Percentiles rank a stretch among this genome's conserved stretches.
These are phyloP conservation scores for Nannochloropsis gaditana DNA, from an alignment of 108 stramenopile genomes.

Conservation along the genomic window DNA sequence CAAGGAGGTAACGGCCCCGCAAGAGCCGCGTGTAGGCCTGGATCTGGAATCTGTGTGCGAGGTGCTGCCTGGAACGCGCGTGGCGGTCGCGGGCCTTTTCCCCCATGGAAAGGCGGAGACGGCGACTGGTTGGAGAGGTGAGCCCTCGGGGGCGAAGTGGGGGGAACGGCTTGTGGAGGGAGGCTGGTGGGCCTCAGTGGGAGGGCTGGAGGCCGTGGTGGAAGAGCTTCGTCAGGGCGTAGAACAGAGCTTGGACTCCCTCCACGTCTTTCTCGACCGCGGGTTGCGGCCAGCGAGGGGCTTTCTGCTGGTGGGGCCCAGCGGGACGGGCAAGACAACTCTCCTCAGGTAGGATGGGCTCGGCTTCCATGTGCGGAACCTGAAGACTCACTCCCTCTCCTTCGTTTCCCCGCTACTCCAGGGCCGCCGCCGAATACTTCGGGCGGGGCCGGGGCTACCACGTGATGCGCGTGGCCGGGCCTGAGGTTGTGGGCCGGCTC, in stretches of 20 bases:
- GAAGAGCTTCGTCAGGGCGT: constrained; percentile 38
- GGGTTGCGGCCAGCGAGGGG: constrained; percentile 47
- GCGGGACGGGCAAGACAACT: constrained; percentile 53
- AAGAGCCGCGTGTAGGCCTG: background rate
- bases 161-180: background rate
- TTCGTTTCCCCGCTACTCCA: background rate
- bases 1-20: background rate
- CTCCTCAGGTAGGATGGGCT: background rate
- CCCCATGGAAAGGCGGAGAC: background rate
- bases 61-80: background rate
- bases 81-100: background rate
- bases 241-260: constrained; percentile 35
- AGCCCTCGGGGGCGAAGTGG: background rate
- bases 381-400: background rate
- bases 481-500: constrained; percentile 33
- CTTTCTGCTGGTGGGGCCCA: constrained; percentile 55
- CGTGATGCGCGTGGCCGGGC: constrained; percentile 44
- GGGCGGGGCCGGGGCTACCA: constrained; percentile 38
- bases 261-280: constrained; percentile 26
- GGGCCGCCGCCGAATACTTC: constrained; percentile 42
- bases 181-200: constrained; percentile 10
- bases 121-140: too few relatives aligned
- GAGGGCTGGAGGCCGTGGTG: constrained; percentile 37
- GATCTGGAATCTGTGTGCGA: background rate
- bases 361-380: background rate